Percentiles rank a stretch among this genome's conserved stretches.
Conservation (phyloP, 208 protist genomes). For the Lotmaria passim region DNA sequence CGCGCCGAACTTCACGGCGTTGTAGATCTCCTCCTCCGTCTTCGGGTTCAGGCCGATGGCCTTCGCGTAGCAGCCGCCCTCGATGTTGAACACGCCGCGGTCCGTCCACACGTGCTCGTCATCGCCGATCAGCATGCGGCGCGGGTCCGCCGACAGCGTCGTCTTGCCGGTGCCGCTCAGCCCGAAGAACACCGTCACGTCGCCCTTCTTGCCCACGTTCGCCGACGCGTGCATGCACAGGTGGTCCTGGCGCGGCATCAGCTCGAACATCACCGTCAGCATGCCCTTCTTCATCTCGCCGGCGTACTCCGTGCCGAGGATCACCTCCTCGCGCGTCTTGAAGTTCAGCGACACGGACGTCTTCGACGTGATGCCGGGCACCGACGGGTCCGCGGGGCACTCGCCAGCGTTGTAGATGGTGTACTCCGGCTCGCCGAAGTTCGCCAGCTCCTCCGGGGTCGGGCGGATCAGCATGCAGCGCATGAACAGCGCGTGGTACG, state of each 20-base stretch:
- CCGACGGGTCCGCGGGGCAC: slow-evolving; percentile 88
- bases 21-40: slow-evolving; percentile 94
- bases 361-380: slow-evolving; percentile 79
- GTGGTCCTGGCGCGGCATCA: slow-evolving; percentile 92
- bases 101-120: slow-evolving; percentile 94
- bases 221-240: slow-evolving; percentile 94
- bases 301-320: slow-evolving; percentile 96
- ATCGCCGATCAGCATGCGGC: slow-evolving; percentile 89
- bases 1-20: slow-evolving; percentile 84
- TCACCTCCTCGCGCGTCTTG: slow-evolving; percentile 90
- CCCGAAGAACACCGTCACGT: slow-evolving; percentile 91
- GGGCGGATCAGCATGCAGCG: slow-evolving; percentile 96
- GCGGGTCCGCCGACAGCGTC: slow-evolving; percentile 91
- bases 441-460: slow-evolving; percentile 86
- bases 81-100: slow-evolving; percentile 92
- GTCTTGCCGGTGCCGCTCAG: slow-evolving; percentile 94
- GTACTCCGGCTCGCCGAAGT: slow-evolving; percentile 96
- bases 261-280: slow-evolving; percentile 96
- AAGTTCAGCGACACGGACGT: slow-evolving; percentile 89
- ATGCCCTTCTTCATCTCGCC: slow-evolving; percentile 99
- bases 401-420: slow-evolving; percentile 96
- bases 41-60: slow-evolving; percentile 85
- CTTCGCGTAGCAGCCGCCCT: slow-evolving; percentile 95
- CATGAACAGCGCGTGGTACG: slow-evolving; percentile 98
- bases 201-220: slow-evolving; percentile 88